These are phyloP conservation scores for Tylopilus sp. DNA, from an alignment of 1,284 basidiomycete genomes.

Conservation along the genomic window DNA sequence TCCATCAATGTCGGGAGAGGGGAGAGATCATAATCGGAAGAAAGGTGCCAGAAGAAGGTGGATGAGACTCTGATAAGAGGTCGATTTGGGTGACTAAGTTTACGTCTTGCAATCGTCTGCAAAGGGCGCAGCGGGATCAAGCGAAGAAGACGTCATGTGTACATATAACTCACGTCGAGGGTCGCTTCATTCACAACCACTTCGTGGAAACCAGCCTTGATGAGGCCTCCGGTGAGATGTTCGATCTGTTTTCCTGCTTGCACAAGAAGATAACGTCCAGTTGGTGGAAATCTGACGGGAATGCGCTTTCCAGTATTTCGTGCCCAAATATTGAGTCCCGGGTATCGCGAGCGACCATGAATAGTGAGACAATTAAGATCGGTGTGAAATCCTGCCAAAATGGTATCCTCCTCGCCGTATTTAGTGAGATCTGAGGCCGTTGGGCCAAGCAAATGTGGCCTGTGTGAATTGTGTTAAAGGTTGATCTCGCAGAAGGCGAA, in stretches of 20 bases:
- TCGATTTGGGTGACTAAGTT: conserved; percentile 60
- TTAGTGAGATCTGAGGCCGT: conserved; percentile 85
- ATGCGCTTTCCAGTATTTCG: conserved; percentile 88
- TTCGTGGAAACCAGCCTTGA: conserved; percentile 91
- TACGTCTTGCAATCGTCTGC: conserved; percentile 67
- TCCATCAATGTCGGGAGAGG: conserved; percentile 59
- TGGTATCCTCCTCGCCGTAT: conserved; percentile 74
- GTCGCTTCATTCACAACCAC: conserved; percentile 86
- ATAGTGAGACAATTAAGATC: conserved; percentile 86
- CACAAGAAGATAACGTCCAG: conserved; percentile 71
- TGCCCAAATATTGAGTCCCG: conserved; percentile 87
- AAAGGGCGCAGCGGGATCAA: conserved; percentile 10
- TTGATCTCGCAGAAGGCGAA: not conserved
- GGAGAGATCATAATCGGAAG: conserved; percentile 74
- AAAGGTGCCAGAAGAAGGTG: conserved; percentile 93
- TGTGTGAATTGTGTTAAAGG: conserved; percentile 31
- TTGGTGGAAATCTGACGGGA: conserved; percentile 74
- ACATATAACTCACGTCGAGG: conserved; percentile 49
- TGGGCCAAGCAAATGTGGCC: conserved; percentile 85
- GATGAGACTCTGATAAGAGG: conserved; percentile 89
- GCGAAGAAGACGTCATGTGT: not conserved
- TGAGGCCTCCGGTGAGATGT: conserved; percentile 81
- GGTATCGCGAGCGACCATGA: conserved; percentile 85
- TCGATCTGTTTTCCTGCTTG: conserved; percentile 94
- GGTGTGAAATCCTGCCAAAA: conserved; percentile 89